Conservation (phyloP, 805 yeast genomes). For the Cyberlindnera mrakii region DNA sequence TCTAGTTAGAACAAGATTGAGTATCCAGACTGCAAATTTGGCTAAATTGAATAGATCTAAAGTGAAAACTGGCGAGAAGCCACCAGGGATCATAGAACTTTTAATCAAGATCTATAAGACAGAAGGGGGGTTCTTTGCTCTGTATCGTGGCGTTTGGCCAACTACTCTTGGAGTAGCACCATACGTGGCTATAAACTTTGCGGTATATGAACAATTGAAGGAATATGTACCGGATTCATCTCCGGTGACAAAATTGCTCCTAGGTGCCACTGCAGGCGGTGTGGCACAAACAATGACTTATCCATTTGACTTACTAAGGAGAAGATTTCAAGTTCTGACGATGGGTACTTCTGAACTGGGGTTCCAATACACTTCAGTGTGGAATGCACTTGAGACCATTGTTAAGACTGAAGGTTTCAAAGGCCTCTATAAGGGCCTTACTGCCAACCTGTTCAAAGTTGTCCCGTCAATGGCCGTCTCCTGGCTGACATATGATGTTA, state of each 20-base stretch:
- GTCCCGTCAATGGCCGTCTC: slow-evolving; percentile 95
- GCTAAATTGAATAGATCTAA: slow-evolving; percentile 37
- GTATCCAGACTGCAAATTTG: slow-evolving; percentile 78
- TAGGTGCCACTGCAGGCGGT: slow-evolving; percentile 87
- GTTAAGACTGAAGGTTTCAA: slow-evolving; percentile 65
- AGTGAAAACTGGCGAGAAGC: slow-evolving; percentile 31
- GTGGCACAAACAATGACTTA: slow-evolving; percentile 86
- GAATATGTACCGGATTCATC: slow-evolving; percentile 39
- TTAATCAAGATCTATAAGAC: slow-evolving; percentile 50
- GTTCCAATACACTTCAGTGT: slow-evolving; percentile 70
- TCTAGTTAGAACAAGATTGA: slow-evolving; percentile 80
- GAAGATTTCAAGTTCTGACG: slow-evolving; percentile 85
- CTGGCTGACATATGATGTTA: slow-evolving; percentile 79
- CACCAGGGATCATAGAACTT: slow-evolving; percentile 68
- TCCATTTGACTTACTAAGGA: slow-evolving; percentile 84
- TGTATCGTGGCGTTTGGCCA: slow-evolving; percentile 85
- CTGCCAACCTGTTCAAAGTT: slow-evolving; percentile 81
- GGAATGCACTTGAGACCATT: slow-evolving; percentile 68
- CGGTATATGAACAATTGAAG: slow-evolving; percentile 78
- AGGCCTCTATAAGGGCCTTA: slow-evolving; percentile 69
- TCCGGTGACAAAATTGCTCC: slow-evolving; percentile 52
- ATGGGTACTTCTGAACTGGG: slow-evolving; percentile 70
- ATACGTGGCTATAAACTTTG: slow-evolving; percentile 87
- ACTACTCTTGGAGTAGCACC: slow-evolving; percentile 94
- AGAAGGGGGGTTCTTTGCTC: slow-evolving; percentile 78